phyloP scores from a whole-genome alignment of 768 basidiomycete species.

The Termitomyces sp. region DNA sequence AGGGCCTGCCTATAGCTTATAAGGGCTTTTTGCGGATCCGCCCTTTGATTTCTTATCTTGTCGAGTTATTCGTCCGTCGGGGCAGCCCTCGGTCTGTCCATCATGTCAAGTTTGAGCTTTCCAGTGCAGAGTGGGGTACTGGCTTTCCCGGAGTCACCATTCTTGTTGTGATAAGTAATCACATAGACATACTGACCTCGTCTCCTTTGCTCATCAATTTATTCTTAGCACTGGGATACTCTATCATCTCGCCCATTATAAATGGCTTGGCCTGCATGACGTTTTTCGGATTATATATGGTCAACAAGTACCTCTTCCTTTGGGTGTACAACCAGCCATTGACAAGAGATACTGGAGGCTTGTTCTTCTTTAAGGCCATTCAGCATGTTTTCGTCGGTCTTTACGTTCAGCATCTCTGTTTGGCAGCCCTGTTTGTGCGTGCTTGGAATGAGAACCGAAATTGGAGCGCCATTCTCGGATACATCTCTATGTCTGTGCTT shows the following conservation, averaged over 20 bases:
- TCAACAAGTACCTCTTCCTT: too few relatives aligned
- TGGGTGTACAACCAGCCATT: too few relatives aligned
- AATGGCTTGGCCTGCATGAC: too few relatives aligned
- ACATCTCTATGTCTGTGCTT: conserved; percentile 77
- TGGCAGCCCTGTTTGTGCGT: conserved; percentile 60
- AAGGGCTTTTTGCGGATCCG: conserved; percentile 79
- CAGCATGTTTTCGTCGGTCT: conserved; percentile 91
- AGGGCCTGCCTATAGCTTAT: conserved; percentile 74
- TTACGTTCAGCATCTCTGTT: conserved; percentile 68
- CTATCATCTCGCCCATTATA: too few relatives aligned
- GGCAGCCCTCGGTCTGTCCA: conserved; percentile 86
- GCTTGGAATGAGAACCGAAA: conserved; percentile 47
- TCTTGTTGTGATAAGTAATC: conserved; percentile 73
- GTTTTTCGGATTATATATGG: too few relatives aligned
- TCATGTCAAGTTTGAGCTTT: conserved; percentile 70
- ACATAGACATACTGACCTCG: neutral
- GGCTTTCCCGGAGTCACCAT: conserved; percentile 69
- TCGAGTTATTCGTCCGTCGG: conserved; percentile 82
- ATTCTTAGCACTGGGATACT: too few relatives aligned
- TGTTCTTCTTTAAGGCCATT: conserved; percentile 94
- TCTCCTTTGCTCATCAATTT: neutral
- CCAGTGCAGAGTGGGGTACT: conserved; percentile 71
- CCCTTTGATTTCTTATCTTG: conserved; percentile 77
- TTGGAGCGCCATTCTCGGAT: conserved; percentile 63
- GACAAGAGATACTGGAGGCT: too few relatives aligned